Evolutionary conservation across 2,329 filamentous ascomycete genomes (phyloP).

Genomic region (Cephalotrichum gorgonifer): DNA sequence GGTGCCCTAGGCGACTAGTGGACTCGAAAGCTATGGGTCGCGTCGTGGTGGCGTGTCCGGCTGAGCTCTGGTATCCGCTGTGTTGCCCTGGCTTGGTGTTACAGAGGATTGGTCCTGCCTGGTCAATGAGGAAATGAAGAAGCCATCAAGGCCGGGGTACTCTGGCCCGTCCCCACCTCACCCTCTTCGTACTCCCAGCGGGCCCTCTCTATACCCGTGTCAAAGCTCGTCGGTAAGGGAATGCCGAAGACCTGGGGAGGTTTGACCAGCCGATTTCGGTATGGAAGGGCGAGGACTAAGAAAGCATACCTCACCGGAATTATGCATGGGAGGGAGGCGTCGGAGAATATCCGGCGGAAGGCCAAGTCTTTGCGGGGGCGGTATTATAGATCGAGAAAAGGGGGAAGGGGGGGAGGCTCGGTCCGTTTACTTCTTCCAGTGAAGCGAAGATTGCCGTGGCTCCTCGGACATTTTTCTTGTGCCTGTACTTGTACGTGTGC

Average conservation of each 20-base stretch:
- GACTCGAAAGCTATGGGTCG: slow-evolving; percentile 3
- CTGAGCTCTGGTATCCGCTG: background rate
- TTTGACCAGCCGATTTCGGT: no score
- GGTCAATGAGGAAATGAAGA: background rate
- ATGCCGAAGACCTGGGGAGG: background rate
- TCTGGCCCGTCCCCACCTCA: background rate
- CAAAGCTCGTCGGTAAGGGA: background rate
- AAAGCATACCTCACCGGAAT: background rate
- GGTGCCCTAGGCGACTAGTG: background rate
- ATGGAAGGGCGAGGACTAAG: background rate
- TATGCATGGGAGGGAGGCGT: background rate
- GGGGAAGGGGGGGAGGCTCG: background rate
- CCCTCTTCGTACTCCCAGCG: background rate
- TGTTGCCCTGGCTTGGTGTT: background rate
- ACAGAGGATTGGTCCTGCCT: background rate
- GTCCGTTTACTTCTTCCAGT: background rate
- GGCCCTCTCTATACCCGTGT: background rate
- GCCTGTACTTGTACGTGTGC: background rate
- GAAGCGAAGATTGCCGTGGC: background rate
- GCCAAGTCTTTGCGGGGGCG: background rate
- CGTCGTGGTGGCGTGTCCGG: background rate
- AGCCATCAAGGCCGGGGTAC: no score
- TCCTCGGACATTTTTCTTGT: slow-evolving; percentile 2
- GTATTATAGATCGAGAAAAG: background rate
- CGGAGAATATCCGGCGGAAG: background rate